Evolutionary conservation across 2,329 filamentous ascomycete species (phyloP).

Genomic region (Atkinsonella texensis): DNA sequence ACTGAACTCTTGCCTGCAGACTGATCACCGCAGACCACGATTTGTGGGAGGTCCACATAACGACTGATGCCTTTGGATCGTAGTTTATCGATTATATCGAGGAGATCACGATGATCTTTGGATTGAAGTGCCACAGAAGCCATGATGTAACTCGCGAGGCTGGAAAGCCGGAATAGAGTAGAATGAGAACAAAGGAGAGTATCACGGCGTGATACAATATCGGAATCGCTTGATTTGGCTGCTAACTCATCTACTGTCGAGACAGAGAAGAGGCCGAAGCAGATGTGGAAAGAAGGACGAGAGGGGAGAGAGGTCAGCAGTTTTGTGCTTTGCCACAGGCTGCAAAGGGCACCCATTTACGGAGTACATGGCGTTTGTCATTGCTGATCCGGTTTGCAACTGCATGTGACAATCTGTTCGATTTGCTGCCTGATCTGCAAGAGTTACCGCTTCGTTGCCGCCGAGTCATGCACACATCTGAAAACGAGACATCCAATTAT

Average conservation of each 20-base stretch:
- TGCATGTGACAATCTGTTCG: background rate
- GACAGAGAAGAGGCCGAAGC: too few relatives aligned
- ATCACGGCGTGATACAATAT: too few relatives aligned
- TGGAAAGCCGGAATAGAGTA: background rate
- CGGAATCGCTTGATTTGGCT: too few relatives aligned
- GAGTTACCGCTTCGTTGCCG: background rate
- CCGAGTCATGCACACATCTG: background rate
- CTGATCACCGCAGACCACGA: constrained; percentile 50
- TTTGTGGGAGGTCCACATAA: constrained; percentile 29
- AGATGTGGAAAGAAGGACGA: too few relatives aligned
- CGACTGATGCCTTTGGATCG: constrained; percentile 8
- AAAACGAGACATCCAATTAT: background rate
- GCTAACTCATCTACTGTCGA: too few relatives aligned
- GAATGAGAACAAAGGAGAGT: too few relatives aligned
- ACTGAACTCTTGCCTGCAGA: constrained; percentile 54
- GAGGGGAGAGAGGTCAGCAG: too few relatives aligned
- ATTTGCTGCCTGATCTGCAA: background rate
- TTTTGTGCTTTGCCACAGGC: too few relatives aligned
- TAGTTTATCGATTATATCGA: constrained; percentile 11
- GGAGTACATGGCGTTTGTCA: background rate
- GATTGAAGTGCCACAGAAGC: constrained; percentile 6
- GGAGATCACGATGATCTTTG: constrained; percentile 7
- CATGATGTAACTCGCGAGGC: constrained; percentile 1
- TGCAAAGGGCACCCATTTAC: background rate
- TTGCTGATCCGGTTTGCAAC: too few relatives aligned